Evolutionary conservation across 495 filamentous ascomycete genomes (phyloP).

Genomic region (Annulohypoxylon moriforme): DNA sequence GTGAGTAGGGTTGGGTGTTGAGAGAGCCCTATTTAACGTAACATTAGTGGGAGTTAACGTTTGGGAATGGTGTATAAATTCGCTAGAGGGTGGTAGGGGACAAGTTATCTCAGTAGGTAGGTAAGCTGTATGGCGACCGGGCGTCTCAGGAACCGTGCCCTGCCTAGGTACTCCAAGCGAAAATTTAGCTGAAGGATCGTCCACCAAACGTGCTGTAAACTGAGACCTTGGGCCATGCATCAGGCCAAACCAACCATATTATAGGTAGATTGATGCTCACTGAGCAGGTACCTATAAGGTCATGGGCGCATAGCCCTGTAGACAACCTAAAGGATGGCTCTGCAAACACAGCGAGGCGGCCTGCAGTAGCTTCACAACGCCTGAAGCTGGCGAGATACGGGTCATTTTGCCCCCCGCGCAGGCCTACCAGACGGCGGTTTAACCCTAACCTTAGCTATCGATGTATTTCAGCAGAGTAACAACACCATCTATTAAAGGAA

Average conservation of each 20-base stretch:
- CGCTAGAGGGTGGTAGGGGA: conserved; percentile 2
- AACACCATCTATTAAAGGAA: conserved; percentile 45
- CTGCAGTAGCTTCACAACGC: conserved; percentile 40
- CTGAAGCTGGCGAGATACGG: conserved; percentile 45
- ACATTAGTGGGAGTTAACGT: conserved; percentile 43
- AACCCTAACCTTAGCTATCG: conserved; percentile 44
- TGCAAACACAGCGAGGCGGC: conserved; percentile 42
- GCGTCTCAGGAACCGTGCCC: conserved; percentile 48
- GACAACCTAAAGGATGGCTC: conserved; percentile 34
- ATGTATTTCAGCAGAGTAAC: conserved; percentile 46
- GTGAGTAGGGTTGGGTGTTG: conserved; percentile 7
- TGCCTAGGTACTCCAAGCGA: no score
- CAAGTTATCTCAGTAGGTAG: conserved; percentile 23
- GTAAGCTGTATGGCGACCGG: conserved; percentile 40
- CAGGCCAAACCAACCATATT: conserved; percentile 50
- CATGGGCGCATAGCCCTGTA: conserved; percentile 47
- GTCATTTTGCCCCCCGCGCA: conserved; percentile 44
- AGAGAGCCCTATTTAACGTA: conserved; percentile 37
- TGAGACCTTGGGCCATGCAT: conserved; percentile 48
- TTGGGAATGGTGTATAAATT: conserved; percentile 37
- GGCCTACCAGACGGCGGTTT: conserved; percentile 41
- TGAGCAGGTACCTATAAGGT: conserved; percentile 23
- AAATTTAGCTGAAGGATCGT: conserved; percentile 51
- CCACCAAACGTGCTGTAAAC: conserved; percentile 50
- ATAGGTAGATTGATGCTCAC: conserved; percentile 49